These are phyloP conservation scores for Penicillium expansum DNA, from an alignment of 2,329 filamentous ascomycete genomes.

Conservation along the genomic window DNA sequence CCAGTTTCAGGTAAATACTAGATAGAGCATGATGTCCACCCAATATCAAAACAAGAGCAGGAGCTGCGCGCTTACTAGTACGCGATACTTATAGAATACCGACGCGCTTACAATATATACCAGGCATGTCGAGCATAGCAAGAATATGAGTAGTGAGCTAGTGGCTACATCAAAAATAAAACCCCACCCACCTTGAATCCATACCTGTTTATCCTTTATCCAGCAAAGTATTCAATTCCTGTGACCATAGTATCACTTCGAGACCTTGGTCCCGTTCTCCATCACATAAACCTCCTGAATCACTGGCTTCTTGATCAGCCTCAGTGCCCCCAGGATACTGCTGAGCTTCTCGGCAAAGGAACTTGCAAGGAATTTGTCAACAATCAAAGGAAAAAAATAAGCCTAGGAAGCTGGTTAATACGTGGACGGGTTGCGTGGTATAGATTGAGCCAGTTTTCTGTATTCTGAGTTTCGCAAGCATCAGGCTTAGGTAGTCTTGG, in stretches of 20 bases:
- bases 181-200: too few relatives aligned
- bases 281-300: neutral
- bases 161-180: neutral
- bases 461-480: neutral
- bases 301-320: neutral
- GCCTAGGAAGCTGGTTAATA: too few relatives aligned
- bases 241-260: neutral
- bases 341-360: neutral
- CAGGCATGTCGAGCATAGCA: neutral
- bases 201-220: neutral
- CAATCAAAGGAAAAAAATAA: too few relatives aligned
- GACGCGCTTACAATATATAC: neutral
- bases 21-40: neutral
- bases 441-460: neutral
- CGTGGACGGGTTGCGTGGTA: neutral
- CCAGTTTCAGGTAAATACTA: neutral
- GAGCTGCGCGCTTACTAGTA: neutral
- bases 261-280: neutral
- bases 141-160: neutral
- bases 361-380: neutral
- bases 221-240: neutral
- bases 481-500: neutral
- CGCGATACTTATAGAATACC: neutral
- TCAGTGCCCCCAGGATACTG: neutral
- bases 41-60: neutral